Evolutionary conservation across 176 grass and related monocot species (phyloP).

Genomic region (maize (Zea mays)): Zm-B73-REFERENCE-NAM-5.0 NC_050096.1:302190001-302190500

Average conservation of each 20-base stretch:
- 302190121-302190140: constrained; percentile 95
- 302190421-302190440: constrained; percentile 71
- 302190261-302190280: constrained; percentile 99
- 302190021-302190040: constrained; percentile 69
- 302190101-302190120: constrained; percentile 81
- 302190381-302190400: constrained; percentile 81
- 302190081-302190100: constrained; percentile 96
- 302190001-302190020: constrained; percentile 49
- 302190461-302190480: neutral
- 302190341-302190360: constrained; percentile 99
- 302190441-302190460: neutral
- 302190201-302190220: constrained; percentile 94
- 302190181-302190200: constrained; percentile 96
- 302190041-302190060: constrained; percentile 95
- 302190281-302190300: constrained; percentile 98
- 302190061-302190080: constrained; percentile 98
- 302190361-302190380: constrained; percentile 97
- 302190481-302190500: neutral
- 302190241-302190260: constrained; percentile 85
- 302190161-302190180: constrained; percentile 93
- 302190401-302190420: constrained; percentile 91
- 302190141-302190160: constrained; percentile 78
- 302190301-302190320: constrained; percentile 97
- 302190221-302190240: constrained; percentile 69
- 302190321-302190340: constrained; percentile 62